These are phyloP conservation scores for Colletotrichum sp. DNA, from an alignment of 2,329 filamentous ascomycete species.

Conservation along the genomic window DNA sequence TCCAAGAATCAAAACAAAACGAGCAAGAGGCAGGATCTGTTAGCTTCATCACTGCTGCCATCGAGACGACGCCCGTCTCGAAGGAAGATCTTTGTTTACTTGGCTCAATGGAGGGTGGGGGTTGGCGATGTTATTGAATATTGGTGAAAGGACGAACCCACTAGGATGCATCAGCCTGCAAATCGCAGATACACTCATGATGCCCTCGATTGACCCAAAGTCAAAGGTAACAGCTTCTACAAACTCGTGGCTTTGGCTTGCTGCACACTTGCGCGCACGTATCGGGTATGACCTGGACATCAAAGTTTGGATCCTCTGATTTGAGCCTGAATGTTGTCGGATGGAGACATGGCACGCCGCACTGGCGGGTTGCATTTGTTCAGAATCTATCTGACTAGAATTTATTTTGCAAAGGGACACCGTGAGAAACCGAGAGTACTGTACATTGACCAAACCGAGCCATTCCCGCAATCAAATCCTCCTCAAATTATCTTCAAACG, in stretches of 20 bases:
- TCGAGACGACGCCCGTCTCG: neutral
- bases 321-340: neutral
- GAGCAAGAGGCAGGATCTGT: neutral
- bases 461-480: neutral
- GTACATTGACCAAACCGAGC: neutral
- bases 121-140: neutral
- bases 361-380: neutral
- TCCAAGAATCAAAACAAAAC: neutral
- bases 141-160: neutral
- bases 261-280: neutral
- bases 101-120: neutral
- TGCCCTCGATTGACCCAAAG: neutral
- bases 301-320: neutral
- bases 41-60: neutral
- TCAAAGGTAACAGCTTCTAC: neutral
- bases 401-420: neutral
- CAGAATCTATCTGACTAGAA: neutral
- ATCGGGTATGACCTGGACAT: neutral
- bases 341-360: neutral
- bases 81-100: neutral
- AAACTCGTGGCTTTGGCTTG: neutral
- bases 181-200: neutral
- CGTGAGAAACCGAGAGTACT: neutral
- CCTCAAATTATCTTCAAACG: neutral
- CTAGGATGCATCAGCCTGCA: neutral